Evolutionary conservation across 352 stramenopile genomes (phyloP), one percentile per base, ranked within the genome.

Genomic region (Globisporangium recalcitrans): DNA sequence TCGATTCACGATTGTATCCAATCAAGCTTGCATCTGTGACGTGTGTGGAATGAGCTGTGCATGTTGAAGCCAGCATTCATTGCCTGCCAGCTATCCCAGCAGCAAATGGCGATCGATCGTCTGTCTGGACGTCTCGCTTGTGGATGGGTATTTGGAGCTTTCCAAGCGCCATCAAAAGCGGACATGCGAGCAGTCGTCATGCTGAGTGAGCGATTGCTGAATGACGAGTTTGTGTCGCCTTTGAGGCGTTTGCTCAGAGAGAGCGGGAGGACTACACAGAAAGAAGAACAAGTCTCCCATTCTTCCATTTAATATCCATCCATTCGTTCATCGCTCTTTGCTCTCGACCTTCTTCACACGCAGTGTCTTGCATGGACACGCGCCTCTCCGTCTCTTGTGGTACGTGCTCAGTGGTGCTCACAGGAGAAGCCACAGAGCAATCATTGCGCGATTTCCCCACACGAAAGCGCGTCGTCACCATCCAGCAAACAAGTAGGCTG

Each of bases 281-380:
- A 46, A 38, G 52, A 44, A 57, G 14, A 57, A 58, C 19, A 58
- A 58, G 29, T 44, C 19, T 11, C 4, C 16, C 26, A 38, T 26
- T 55, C 49, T 55, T 55, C 49, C 49, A 55, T 40, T 40, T 55
- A 24, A 24, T 38, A 55, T 38, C 49, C 49, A 56, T 56, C 49
- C 49, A 54, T 13, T 14, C 46, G 32, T 9, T 22, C 19, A 57
- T 16, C 49, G 24, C 32, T 14, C 2, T 16, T 11, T 14, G 34
- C 32, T n/a, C n/a, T n/a, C n/a, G n/a, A n/a, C n/a, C 32, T 13
- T 38, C 32, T 1, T 38, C 34, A 40, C 34, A 40, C 34, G 4
- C 34, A 4, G 19, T 19, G n/a, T n/a, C n/a, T n/a, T n/a, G n/a
- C n/a, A n/a, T n/a, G 34, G 2, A 40, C 11, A 19, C 34, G 34